phyloP scores from a whole-genome alignment of 2,329 filamentous ascomycete genomes.

The Exserohilum rostratum region DNA sequence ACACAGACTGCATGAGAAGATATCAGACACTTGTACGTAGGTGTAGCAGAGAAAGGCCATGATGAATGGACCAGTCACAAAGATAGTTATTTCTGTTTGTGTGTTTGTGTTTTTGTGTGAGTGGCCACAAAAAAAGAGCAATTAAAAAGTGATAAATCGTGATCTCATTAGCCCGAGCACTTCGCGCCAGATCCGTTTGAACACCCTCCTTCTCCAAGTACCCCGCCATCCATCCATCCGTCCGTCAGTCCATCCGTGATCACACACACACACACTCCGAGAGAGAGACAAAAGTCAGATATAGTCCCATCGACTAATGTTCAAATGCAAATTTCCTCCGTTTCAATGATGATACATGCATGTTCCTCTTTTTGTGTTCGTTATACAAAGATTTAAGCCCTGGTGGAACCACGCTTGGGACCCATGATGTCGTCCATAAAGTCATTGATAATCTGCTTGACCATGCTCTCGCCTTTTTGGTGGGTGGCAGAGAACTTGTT shows the following conservation, averaged over 20 bases:
- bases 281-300: too few species aligned
- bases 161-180: slow-evolving; percentile 46
- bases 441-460: slow-evolving; percentile 55
- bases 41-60: not conserved
- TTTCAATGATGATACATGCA: too few species aligned
- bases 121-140: not conserved
- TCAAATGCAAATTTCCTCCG: too few species aligned
- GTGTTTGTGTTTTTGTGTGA: too few species aligned
- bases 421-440: slow-evolving; percentile 59
- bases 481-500: slow-evolving; percentile 48
- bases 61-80: not conserved
- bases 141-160: slow-evolving; percentile 29
- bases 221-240: not conserved
- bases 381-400: too few species aligned
- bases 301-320: too few species aligned
- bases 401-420: slow-evolving; percentile 34
- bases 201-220: not conserved
- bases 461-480: slow-evolving; percentile 51
- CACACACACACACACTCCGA: too few species aligned
- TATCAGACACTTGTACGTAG: too few species aligned
- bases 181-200: slow-evolving; percentile 35
- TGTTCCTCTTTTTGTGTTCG: too few species aligned
- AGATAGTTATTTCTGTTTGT: too few species aligned
- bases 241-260: too few species aligned
- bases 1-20: too few species aligned